Evolutionary conservation across 176 grass and related monocot genomes (phyloP), one percentile per base, ranked within the genome.

Genomic region (Saccharum spontaneum): DNA sequence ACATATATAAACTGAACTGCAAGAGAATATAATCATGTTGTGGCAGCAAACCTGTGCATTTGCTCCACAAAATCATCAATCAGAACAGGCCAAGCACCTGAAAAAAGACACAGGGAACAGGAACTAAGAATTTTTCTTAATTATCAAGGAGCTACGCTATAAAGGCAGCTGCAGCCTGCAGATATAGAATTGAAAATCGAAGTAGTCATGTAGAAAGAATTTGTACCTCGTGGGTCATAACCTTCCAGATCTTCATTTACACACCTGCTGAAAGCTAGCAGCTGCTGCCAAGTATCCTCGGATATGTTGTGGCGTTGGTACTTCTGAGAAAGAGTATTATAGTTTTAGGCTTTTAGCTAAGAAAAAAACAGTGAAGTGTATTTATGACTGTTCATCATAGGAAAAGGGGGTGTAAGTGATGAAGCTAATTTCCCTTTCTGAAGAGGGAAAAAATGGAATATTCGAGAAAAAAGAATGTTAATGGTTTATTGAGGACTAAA

Each of bases 41-140:
- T 34, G 16, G 10, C 48, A 71, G 71, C 75, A 90, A 80, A 98
- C 97, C 93, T 99, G 91, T 92, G 85, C 89, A 96, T 94, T 34
- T 96, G 88, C 90, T 99, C 93, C 77, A 99, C 97, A 88, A 99
- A 99, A 82, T 99, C 97, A 67, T 99, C 97, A 84, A 99, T 91
- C 33, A 99, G 86, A 79, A 96, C 93, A 69, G 97, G 97, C 97
- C 97, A 99, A 89, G 97, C 97, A 88, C 97, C 97, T 99, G 75
- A 88, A 86, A 82, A 67, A 69, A 71, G 74, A 46, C 65, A 86
- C 22, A 83, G 24, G 77, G 13, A 81, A 83, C 3, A 79, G 14
- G 20, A 69, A 76, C 22, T 50, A 67, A 18, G 69, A 18, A 60
- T 22, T 57, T 40, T 18, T 59, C 43, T 84, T 55, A 3, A 73